Evolutionary conservation across 2,329 filamentous ascomycete species (phyloP).

Genomic region (Arthrobotrys iridis): DNA sequence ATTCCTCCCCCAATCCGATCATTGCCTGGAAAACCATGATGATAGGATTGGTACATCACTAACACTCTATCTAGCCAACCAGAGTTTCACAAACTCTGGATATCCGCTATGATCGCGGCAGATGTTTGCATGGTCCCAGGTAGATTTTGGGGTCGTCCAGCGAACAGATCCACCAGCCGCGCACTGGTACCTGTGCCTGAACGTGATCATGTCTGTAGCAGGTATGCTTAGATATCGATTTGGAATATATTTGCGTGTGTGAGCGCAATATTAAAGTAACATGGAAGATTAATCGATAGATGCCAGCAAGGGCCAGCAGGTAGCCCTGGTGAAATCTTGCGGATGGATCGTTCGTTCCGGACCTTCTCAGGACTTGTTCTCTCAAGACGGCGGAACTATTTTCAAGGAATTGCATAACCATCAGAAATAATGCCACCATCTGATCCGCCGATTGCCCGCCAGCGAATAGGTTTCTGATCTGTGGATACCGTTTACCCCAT

Average conservation of each 20-base stretch:
- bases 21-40: neutral
- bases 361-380: constrained; percentile 13
- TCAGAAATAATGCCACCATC: constrained; percentile 52
- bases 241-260: neutral
- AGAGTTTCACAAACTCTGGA: neutral
- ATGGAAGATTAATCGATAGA: constrained; percentile 10
- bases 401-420: constrained; percentile 48
- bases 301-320: constrained; percentile 6
- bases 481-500: constrained; percentile 52
- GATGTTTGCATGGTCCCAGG: constrained; percentile 26
- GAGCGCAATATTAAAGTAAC: constrained; percentile 34
- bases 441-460: constrained; percentile 48
- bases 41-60: neutral
- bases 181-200: constrained; percentile 36
- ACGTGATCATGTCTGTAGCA: constrained; percentile 4
- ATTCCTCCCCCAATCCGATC: constrained; percentile 54
- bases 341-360: constrained; percentile 19
- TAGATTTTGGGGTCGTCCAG: constrained; percentile 19
- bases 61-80: constrained; percentile 1
- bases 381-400: constrained; percentile 55
- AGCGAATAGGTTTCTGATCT: constrained; percentile 49
- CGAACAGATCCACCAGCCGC: constrained; percentile 30
- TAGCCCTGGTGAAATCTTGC: constrained; percentile 12
- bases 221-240: neutral
- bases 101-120: neutral